Percentiles rank a stretch among this genome's conserved stretches.
phyloP scores from a whole-genome alignment of 306 rosid genomes.

The Pyrus pyrifolia region DNA sequence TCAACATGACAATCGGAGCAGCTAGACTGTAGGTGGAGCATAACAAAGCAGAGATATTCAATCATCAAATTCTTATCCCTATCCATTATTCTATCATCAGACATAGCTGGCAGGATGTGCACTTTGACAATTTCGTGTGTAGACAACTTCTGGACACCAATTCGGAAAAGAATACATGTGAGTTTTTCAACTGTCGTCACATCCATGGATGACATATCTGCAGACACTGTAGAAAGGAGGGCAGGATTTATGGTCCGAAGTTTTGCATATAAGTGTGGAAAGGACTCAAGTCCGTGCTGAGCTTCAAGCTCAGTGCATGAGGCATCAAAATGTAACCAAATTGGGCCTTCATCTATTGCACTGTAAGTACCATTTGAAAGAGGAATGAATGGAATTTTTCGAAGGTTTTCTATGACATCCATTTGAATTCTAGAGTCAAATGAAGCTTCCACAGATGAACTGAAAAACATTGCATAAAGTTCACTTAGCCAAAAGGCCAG shows the following conservation, averaged over 20 bases:
- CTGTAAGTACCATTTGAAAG: slow-evolving; percentile 85
- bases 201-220: slow-evolving; percentile 38
- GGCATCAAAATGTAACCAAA: slow-evolving; percentile 68
- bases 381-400: slow-evolving; percentile 58
- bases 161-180: slow-evolving; percentile 48
- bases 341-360: slow-evolving; percentile 64
- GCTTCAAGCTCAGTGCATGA: slow-evolving; percentile 42
- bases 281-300: slow-evolving; percentile 52
- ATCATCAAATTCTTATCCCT: slow-evolving; percentile 48
- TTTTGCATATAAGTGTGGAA: slow-evolving; percentile 61
- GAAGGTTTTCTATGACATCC: slow-evolving; percentile 39
- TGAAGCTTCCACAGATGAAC: slow-evolving; percentile 35
- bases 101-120: slow-evolving; percentile 71
- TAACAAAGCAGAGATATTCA: slow-evolving; percentile 76
- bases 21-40: slow-evolving; percentile 67
- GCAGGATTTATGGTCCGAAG: slow-evolving; percentile 65
- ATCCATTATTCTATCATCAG: slow-evolving; percentile 31
- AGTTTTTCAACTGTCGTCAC: slow-evolving; percentile 34
- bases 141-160: slow-evolving; percentile 83
- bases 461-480: slow-evolving; percentile 41
- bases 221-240: slow-evolving; percentile 46
- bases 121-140: slow-evolving; percentile 80
- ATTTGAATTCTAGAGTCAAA: slow-evolving; percentile 32
- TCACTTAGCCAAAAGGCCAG: slow-evolving; percentile 58
- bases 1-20: slow-evolving; percentile 63